Percentiles rank a stretch among this genome's conserved stretches.
phyloP scores from a whole-genome alignment of 768 basidiomycete species.

The Phylloporus sp. region DNA sequence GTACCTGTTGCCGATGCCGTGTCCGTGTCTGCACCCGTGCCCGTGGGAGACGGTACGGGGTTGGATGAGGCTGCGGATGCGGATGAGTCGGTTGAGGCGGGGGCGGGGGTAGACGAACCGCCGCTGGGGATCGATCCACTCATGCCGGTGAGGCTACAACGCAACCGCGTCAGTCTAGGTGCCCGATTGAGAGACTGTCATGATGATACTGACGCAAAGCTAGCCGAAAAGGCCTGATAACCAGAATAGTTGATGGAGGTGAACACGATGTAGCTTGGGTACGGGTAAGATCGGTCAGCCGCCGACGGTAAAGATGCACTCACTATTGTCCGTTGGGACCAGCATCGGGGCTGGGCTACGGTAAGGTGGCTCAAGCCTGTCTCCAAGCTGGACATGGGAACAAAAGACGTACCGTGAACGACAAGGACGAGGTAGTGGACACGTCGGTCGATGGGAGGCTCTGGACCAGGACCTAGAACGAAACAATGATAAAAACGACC shows the following conservation, averaged over 20 bases:
- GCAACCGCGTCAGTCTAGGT: constrained; percentile 2
- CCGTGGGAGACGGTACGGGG: constrained; percentile 2
- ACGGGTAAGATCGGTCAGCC: neutral
- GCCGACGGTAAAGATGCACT: constrained; percentile 17
- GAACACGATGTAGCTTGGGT: constrained; percentile 57
- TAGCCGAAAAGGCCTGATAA: constrained; percentile 61
- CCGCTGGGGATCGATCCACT: constrained; percentile 41
- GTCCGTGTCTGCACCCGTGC: neutral
- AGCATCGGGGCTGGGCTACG: constrained; percentile 49
- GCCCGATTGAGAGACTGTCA: neutral
- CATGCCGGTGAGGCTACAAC: constrained; percentile 52
- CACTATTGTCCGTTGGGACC: constrained; percentile 58
- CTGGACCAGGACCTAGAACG: constrained; percentile 50
- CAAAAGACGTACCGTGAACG: constrained; percentile 48
- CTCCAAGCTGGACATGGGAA: neutral
- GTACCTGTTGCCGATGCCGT: constrained; percentile 15
- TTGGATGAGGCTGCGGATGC: constrained; percentile 13
- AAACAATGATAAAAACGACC: neutral
- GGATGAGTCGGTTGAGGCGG: constrained; percentile 9
- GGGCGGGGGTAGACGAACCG: constrained; percentile 16
- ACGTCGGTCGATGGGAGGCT: constrained; percentile 53
- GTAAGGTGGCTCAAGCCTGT: neutral
- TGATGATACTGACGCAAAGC: no score
- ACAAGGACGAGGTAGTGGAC: constrained; percentile 38
- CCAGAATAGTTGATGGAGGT: constrained; percentile 36